These are phyloP conservation scores for Lepidium africanum DNA, from an alignment of 345 rosid species.

Conservation along the genomic window DNA sequence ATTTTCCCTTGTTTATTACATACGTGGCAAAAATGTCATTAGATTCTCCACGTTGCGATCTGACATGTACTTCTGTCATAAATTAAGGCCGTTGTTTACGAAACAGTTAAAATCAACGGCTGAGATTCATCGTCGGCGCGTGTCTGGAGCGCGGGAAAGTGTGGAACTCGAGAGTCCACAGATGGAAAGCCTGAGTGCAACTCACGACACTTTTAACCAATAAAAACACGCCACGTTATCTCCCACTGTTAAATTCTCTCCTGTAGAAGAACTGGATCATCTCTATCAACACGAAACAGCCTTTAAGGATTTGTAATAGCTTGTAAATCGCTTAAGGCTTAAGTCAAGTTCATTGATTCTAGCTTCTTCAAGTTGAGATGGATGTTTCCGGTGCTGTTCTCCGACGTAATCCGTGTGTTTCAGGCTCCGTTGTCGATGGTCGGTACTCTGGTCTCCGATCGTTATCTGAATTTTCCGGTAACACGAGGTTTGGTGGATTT, in stretches of 20 bases:
- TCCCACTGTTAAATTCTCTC: neutral
- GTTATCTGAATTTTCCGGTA: slow-evolving; percentile 1
- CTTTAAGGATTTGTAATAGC: neutral
- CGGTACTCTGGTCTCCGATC: slow-evolving; percentile 13
- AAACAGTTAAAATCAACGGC: neutral
- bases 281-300: slow-evolving; percentile 8
- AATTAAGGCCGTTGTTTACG: neutral
- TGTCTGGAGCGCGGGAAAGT: slow-evolving; percentile 19
- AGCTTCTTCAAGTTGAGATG: neutral
- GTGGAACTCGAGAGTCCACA: slow-evolving; percentile 32
- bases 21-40: too few species aligned
- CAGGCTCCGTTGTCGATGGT: slow-evolving; percentile 8
- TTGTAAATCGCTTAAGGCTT: slow-evolving; percentile 10
- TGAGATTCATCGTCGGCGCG: neutral
- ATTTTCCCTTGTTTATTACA: too few species aligned
- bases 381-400: slow-evolving; percentile 27
- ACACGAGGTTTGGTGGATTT: neutral
- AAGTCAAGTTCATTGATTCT: neutral
- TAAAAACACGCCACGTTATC: slow-evolving; percentile 14
- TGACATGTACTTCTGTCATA: slow-evolving; percentile 1
- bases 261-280: slow-evolving; percentile 1
- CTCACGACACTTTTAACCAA: slow-evolving; percentile 26
- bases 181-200: slow-evolving; percentile 9
- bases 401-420: slow-evolving; percentile 23
- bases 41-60: slow-evolving; percentile 8